These are phyloP conservation scores for Cyclotella sp. DNA, from an alignment of 108 stramenopile genomes.

Conservation along the genomic window DNA sequence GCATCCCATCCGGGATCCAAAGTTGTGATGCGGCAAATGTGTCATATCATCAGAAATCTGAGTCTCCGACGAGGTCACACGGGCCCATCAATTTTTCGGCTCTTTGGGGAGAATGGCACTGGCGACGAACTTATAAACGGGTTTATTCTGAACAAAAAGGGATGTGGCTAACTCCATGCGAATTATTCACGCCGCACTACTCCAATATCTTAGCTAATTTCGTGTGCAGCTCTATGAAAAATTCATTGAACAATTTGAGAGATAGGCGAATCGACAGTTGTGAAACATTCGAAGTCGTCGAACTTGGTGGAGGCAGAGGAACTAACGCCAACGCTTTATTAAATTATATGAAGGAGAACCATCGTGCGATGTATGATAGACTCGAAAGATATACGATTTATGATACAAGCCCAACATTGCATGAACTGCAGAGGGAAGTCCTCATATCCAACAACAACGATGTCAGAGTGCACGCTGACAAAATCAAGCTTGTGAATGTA, in stretches of 20 bases:
- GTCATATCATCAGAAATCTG: background rate
- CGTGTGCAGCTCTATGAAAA: slow-evolving; percentile 45
- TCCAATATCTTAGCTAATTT: slow-evolving; percentile 79
- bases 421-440: slow-evolving; percentile 60
- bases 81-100: slow-evolving; percentile 53
- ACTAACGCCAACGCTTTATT: slow-evolving; percentile 82
- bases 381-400: slow-evolving; percentile 71
- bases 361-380: slow-evolving; percentile 62
- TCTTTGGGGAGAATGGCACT: slow-evolving; percentile 80
- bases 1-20: background rate
- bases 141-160: slow-evolving; percentile 74
- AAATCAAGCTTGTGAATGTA: slow-evolving; percentile 57
- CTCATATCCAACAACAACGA: background rate
- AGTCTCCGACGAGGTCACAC: background rate
- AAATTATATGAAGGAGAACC: slow-evolving; percentile 50
- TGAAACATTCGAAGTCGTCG: slow-evolving; percentile 65
- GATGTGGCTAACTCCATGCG: slow-evolving; percentile 89
- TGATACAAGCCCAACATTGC: slow-evolving; percentile 80
- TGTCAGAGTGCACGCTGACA: slow-evolving; percentile 54
- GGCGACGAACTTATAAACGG: slow-evolving; percentile 57
- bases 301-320: slow-evolving; percentile 83
- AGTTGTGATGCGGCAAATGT: background rate
- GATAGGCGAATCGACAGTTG: background rate
- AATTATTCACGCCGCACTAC: slow-evolving; percentile 79
- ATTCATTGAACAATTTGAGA: slow-evolving; percentile 8